phyloP scores from a whole-genome alignment of 2,329 filamentous ascomycete species.

The Didymellaceae sp. region DNA sequence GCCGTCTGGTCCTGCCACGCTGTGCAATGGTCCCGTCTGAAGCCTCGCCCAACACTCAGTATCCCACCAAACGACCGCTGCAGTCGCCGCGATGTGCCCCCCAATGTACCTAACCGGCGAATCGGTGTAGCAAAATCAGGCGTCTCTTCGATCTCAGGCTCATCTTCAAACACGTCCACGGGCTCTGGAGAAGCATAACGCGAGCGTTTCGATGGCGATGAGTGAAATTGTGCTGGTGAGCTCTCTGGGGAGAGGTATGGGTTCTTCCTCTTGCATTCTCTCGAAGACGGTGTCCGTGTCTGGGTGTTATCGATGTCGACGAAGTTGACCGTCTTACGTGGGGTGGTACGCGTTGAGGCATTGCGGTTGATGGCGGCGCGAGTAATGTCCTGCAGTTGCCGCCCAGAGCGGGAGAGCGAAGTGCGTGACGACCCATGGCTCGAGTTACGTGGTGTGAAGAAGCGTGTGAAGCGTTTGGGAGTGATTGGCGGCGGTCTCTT shows the following conservation, averaged over 20 bases:
- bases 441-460: conserved; percentile 56
- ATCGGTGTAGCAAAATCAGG: conserved; percentile 43
- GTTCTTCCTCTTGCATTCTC: conserved; percentile 46
- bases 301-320: conserved; percentile 39
- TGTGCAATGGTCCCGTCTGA: conserved; percentile 50
- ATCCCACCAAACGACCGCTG: conserved; percentile 56
- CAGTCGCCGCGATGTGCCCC: conserved; percentile 48
- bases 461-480: conserved; percentile 58
- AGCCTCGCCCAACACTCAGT: conserved; percentile 49
- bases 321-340: conserved; percentile 50
- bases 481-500: conserved; percentile 59
- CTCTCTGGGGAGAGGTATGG: conserved; percentile 50
- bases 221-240: conserved; percentile 45
- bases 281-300: conserved; percentile 41
- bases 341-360: conserved; percentile 37
- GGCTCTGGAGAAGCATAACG: conserved; percentile 37
- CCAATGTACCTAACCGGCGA: conserved; percentile 45
- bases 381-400: conserved; percentile 59
- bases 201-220: conserved; percentile 51
- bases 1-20: conserved; percentile 66
- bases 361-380: conserved; percentile 53
- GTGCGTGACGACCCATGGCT: conserved; percentile 38
- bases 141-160: conserved; percentile 32
- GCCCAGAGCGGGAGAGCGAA: conserved; percentile 48
- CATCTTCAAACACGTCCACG: conserved; percentile 44